A percentile compares a stretch with the other conserved stretches of the same genome.
These are phyloP conservation scores for Clonostachys byssicola DNA, from an alignment of 2,329 filamentous ascomycete species.

Conservation along the genomic window DNA sequence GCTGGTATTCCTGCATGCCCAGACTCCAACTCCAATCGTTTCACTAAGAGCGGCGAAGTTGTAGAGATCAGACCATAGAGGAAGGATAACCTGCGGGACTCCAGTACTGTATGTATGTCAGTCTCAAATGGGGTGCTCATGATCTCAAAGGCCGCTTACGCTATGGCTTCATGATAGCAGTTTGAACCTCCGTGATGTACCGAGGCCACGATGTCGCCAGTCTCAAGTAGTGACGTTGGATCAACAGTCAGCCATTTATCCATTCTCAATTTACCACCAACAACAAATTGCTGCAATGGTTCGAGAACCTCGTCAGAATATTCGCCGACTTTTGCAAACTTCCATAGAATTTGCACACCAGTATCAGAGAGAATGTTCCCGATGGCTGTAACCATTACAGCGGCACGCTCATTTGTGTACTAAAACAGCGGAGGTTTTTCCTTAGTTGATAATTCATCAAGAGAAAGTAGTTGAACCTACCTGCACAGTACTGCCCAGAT, in stretches of 20 bases:
- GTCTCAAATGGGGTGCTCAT: not conserved
- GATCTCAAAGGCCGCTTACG: conserved; percentile 14
- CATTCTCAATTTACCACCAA: conserved; percentile 6
- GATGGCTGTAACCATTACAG: conserved; percentile 12
- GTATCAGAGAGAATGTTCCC: conserved; percentile 5
- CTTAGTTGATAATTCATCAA: not conserved
- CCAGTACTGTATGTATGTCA: conserved; percentile 22
- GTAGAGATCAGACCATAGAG: conserved; percentile 37
- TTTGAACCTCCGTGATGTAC: conserved; percentile 29
- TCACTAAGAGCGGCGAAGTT: conserved; percentile 37
- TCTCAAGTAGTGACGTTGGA: conserved; percentile 19
- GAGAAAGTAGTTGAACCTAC: not conserved
- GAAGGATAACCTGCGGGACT: conserved; percentile 36
- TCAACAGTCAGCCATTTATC: conserved; percentile 15
- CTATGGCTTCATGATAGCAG: conserved; percentile 32
- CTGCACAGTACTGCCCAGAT: conserved; percentile 12
- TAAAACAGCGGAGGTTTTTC: not conserved
- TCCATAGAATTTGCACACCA: conserved; percentile 20
- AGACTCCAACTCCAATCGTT: conserved; percentile 31
- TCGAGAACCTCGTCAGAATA: conserved; percentile 3
- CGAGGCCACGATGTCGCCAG: conserved; percentile 17
- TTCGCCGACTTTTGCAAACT: conserved; percentile 5
- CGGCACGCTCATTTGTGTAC: not conserved
- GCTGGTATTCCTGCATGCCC: conserved; percentile 21
- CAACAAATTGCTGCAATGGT: conserved; percentile 4